A percentile compares a stretch with the other conserved stretches of the same genome.
Evolutionary conservation across 352 stramenopile genomes (phyloP).

Genomic region (Pythium grandisporangium): DNA sequence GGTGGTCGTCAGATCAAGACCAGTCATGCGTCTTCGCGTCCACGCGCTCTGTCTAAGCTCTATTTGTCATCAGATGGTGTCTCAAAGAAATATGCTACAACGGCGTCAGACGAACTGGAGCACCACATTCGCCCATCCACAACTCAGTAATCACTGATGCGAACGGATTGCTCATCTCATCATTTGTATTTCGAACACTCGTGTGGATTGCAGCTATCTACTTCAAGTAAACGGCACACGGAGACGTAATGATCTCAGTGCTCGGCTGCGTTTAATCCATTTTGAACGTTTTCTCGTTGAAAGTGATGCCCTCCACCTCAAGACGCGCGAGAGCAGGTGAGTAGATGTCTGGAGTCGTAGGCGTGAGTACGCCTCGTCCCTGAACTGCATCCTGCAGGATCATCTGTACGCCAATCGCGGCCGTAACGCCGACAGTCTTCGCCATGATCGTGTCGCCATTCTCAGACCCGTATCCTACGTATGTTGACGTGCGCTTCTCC

Average conservation of each 20-base stretch:
- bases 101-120: constrained; percentile 12
- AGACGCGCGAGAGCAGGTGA: constrained; percentile 69
- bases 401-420: constrained; percentile 90
- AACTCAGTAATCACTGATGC: not conserved
- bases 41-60: constrained; percentile 45
- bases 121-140: constrained; percentile 14
- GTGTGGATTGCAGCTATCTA: too few species aligned
- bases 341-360: constrained; percentile 89
- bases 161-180: too few species aligned
- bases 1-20: constrained; percentile 56
- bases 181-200: too few species aligned
- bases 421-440: constrained; percentile 93
- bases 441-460: constrained; percentile 92
- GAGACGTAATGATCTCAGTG: too few species aligned
- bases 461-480: constrained; percentile 88
- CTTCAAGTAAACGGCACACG: too few species aligned
- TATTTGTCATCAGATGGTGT: constrained; percentile 69
- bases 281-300: constrained; percentile 74
- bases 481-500: constrained; percentile 85
- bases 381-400: constrained; percentile 88
- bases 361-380: constrained; percentile 79
- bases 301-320: constrained; percentile 81
- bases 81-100: constrained; percentile 58
- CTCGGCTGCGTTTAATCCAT: constrained; percentile 18
- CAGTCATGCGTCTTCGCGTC: constrained; percentile 32